phyloP scores from a whole-genome alignment of 1,284 basidiomycete genomes.

The Pterulicium gracile region DNA sequence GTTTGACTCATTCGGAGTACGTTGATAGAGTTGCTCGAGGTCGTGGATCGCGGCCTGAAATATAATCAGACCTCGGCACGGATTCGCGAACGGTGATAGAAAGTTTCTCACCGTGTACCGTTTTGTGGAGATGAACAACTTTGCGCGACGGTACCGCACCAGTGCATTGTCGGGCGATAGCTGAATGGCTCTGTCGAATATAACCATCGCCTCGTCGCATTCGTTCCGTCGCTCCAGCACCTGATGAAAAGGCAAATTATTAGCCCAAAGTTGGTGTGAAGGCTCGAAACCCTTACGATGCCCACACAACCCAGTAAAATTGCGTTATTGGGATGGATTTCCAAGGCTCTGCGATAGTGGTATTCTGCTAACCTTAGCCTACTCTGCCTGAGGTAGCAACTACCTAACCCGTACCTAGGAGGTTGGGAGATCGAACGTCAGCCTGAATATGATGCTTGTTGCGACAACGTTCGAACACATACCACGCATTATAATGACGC shows the following conservation, averaged over 20 bases:
- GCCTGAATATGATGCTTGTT: neutral
- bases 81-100: no score
- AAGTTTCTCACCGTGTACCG: conserved; percentile 67
- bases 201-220: conserved; percentile 56
- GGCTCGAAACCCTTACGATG: conserved; percentile 47
- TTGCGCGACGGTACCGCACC: conserved; percentile 83
- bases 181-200: conserved; percentile 72
- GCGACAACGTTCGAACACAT: no score
- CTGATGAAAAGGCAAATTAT: conserved; percentile 37
- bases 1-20: conserved; percentile 88
- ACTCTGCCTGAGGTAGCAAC: conserved; percentile 86
- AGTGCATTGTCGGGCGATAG: conserved; percentile 77
- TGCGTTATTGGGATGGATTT: conserved; percentile 87
- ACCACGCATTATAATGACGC: conserved; percentile 95
- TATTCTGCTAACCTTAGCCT: conserved; percentile 87
- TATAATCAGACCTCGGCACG: conserved; percentile 13
- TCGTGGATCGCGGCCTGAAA: conserved; percentile 67
- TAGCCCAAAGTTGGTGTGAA: conserved; percentile 8
- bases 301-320: conserved; percentile 86
- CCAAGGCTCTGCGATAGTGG: conserved; percentile 82
- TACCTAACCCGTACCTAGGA: conserved; percentile 88
- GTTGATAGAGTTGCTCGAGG: conserved; percentile 66
- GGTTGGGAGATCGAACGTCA: neutral
- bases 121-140: conserved; percentile 76
- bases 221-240: conserved; percentile 76